Conservation (phyloP, 179 eudicot species). For the Carnegiea gigantea region DNA sequence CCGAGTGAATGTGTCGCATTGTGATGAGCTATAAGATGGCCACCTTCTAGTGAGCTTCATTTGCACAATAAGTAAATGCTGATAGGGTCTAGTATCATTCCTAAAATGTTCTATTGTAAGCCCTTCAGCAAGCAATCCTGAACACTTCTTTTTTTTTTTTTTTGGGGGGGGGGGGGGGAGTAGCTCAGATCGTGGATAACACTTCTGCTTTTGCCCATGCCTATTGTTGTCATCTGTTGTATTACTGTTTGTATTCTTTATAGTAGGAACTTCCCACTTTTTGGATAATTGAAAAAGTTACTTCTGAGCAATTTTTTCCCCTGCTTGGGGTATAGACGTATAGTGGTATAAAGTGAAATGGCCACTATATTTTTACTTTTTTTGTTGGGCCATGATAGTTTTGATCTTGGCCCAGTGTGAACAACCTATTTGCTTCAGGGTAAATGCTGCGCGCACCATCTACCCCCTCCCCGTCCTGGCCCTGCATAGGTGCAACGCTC, state of each 20-base stretch:
- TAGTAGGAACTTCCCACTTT: neutral
- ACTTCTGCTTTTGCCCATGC: conserved; percentile 8
- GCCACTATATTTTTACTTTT: no score
- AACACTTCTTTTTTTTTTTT: neutral
- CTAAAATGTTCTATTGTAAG: neutral
- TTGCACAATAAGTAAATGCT: neutral
- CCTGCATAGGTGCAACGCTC: neutral
- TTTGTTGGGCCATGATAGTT: no score
- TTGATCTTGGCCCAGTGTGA: neutral
- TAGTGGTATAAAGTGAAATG: neutral
- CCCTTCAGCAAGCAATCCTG: neutral
- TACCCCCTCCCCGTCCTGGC: neutral
- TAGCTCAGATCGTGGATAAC: conserved; percentile 1
- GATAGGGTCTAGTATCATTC: neutral
- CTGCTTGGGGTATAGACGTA: neutral
- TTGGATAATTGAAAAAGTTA: neutral
- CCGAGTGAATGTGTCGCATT: neutral
- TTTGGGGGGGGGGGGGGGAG: neutral
- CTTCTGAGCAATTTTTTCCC: neutral
- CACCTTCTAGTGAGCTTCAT: neutral
- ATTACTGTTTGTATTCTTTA: conserved; percentile 1
- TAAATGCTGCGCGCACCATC: no score
- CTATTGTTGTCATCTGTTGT: neutral
- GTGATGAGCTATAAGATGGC: neutral
- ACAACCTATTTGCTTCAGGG: neutral